Evolutionary conservation across 2,329 filamentous ascomycete species (phyloP).

Genomic region (Blastomyces gilchristii): DNA sequence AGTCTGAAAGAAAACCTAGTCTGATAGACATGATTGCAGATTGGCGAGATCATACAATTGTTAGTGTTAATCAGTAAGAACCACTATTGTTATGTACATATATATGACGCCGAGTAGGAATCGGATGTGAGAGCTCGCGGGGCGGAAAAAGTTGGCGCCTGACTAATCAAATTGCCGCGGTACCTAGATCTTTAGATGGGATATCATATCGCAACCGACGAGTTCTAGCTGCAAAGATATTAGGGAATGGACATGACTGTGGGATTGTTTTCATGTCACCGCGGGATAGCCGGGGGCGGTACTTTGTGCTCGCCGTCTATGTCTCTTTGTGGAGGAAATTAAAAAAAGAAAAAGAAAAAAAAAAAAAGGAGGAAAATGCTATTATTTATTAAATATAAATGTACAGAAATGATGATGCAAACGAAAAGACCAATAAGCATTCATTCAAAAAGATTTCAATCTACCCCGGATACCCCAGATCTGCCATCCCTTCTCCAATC

Average conservation of each 20-base stretch:
- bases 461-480: background rate
- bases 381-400: background rate
- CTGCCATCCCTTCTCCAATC: background rate
- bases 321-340: background rate
- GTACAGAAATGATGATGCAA: background rate
- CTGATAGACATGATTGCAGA: slow-evolving; percentile 14
- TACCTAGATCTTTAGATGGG: too few relatives aligned
- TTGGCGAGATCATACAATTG: background rate
- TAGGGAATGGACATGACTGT: too few relatives aligned
- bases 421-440: background rate
- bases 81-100: too few relatives aligned
- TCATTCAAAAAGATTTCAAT: background rate
- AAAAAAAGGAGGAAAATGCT: background rate
- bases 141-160: background rate
- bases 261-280: too few relatives aligned
- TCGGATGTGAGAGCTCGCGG: background rate
- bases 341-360: background rate
- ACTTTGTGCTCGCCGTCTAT: too few relatives aligned
- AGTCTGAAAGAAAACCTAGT: slow-evolving; percentile 24
- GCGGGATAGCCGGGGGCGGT: too few relatives aligned
- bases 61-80: background rate
- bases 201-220: too few relatives aligned
- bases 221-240: too few relatives aligned
- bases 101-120: background rate
- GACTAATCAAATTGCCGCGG: too few relatives aligned